These are phyloP conservation scores for Meyerozyma guilliermondii DNA, from an alignment of 1,139 yeast species.

Conservation along the genomic window DNA sequence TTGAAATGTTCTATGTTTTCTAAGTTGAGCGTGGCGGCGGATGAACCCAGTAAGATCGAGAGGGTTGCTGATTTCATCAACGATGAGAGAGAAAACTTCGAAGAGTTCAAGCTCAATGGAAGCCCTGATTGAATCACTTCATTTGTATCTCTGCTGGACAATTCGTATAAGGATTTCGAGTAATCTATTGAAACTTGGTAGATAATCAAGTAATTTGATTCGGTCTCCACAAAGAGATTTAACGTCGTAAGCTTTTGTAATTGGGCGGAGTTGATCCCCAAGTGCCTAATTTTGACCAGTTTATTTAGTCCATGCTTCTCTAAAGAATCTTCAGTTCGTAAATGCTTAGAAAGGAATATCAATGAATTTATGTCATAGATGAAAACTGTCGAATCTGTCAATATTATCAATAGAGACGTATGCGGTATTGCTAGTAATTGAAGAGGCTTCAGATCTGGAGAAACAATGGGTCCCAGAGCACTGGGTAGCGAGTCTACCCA, in stretches of 20 bases:
- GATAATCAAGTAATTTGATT: constrained; percentile 26
- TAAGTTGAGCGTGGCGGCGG: constrained; percentile 18
- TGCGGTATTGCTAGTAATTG: constrained; percentile 27
- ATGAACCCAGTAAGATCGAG: constrained; percentile 24
- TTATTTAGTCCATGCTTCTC: constrained; percentile 29
- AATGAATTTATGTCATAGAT: constrained; percentile 28
- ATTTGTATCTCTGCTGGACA: constrained; percentile 19
- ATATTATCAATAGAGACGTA: constrained; percentile 28
- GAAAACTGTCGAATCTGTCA: constrained; percentile 24
- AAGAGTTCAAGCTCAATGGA: constrained; percentile 26
- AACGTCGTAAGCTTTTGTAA: constrained; percentile 23
- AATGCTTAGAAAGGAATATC: constrained; percentile 30
- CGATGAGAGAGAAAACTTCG: constrained; percentile 23
- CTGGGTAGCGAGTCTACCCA: constrained; percentile 36
- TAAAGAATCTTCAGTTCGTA: constrained; percentile 26
- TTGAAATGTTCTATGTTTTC: constrained; percentile 37
- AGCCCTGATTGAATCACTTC: constrained; percentile 29
- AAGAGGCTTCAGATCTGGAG: constrained; percentile 18
- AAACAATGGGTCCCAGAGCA: constrained; percentile 24
- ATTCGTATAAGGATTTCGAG: constrained; percentile 28
- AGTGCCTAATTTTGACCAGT: constrained; percentile 22
- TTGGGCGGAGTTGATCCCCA: constrained; percentile 22
- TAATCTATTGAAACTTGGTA: constrained; percentile 30
- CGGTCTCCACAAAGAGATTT: constrained; percentile 34
- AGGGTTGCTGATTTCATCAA: constrained; percentile 34